Evolutionary conservation across 2,329 filamentous ascomycete species (phyloP).

Genomic region (Colletotrichum falcatum): DNA sequence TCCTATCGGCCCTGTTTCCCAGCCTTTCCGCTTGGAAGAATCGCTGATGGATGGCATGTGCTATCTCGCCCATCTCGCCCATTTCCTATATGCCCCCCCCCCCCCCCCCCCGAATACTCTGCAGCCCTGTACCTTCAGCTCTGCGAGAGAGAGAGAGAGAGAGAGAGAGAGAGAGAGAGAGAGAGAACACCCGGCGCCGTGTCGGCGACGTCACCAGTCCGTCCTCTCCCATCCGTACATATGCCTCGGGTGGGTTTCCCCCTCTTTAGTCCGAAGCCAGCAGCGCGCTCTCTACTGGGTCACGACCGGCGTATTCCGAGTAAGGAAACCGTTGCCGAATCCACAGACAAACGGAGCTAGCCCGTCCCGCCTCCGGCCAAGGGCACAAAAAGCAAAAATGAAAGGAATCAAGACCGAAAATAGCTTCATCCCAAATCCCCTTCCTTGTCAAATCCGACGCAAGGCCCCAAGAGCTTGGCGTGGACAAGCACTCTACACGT

Average conservation of each 20-base stretch:
- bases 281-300: background rate
- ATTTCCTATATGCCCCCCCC: background rate
- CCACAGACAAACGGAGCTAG: no score
- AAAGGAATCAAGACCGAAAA: background rate
- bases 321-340: background rate
- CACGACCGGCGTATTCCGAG: no score
- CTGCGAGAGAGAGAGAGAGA: background rate
- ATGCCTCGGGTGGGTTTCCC: background rate
- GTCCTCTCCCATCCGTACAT: no score
- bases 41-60: background rate
- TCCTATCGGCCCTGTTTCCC: background rate
- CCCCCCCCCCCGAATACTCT: background rate
- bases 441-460: conserved; percentile 3
- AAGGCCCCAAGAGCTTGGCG: conserved; percentile 7
- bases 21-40: background rate
- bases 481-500: background rate
- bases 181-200: background rate
- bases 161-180: no score
- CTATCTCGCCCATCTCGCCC: background rate
- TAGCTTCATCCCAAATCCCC: background rate
- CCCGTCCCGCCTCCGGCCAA: background rate
- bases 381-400: background rate
- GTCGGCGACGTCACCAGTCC: background rate
- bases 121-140: background rate
- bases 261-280: background rate